Evolutionary conservation across 2,329 filamentous ascomycete species (phyloP).

Genomic region (Catunica adiposa): DNA sequence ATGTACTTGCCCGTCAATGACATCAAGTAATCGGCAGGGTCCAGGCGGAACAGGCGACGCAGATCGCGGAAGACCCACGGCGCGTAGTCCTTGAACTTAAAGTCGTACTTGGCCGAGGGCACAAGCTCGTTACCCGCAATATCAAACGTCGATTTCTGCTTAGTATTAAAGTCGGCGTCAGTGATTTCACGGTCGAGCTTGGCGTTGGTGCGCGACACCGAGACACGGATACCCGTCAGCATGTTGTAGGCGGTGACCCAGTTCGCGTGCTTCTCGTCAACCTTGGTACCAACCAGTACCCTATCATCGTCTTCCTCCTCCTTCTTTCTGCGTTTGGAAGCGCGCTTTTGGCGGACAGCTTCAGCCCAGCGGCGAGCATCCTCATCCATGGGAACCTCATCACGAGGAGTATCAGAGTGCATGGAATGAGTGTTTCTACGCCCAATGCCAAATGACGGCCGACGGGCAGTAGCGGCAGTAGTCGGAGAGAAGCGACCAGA

Average conservation of each 20-base stretch:
- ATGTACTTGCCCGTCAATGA: constrained; percentile 98
- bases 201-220: constrained; percentile 87
- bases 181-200: constrained; percentile 86
- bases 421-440: constrained; percentile 71
- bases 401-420: constrained; percentile 66
- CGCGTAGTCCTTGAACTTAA: constrained; percentile 99
- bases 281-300: constrained; percentile 90
- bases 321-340: constrained; percentile 65
- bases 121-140: constrained; percentile 93
- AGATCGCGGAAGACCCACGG: constrained; percentile 97
- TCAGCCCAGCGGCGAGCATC: constrained; percentile 87
- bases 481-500: constrained; percentile 68
- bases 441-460: constrained; percentile 69
- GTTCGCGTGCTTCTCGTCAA: constrained; percentile 92
- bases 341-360: constrained; percentile 77
- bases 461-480: constrained; percentile 38
- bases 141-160: constrained; percentile 88
- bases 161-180: constrained; percentile 79
- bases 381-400: constrained; percentile 74
- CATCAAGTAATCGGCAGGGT: constrained; percentile 95
- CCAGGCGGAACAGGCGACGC: constrained; percentile 70
- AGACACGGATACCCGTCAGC: constrained; percentile 95
- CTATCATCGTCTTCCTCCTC: constrained; percentile 87
- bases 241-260: constrained; percentile 99
- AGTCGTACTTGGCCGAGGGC: constrained; percentile 96